Evolutionary conservation across 768 basidiomycete species (phyloP).

Genomic region (Lactarius quietus): DNA sequence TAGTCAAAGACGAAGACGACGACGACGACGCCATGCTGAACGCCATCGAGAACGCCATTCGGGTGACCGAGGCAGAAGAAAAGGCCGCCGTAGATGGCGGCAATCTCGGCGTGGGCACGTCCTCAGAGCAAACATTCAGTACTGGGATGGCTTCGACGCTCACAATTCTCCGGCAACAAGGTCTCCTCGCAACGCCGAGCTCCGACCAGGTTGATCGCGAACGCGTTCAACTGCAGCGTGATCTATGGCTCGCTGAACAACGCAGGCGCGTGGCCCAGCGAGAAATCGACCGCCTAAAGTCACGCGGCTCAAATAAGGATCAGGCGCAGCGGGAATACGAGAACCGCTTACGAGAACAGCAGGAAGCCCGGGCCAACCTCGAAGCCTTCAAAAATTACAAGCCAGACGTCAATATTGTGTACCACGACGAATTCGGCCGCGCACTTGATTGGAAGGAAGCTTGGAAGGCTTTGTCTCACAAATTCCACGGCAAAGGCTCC

Average conservation of each 20-base stretch:
- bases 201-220: conserved; percentile 75
- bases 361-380: conserved; percentile 77
- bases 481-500: conserved; percentile 97
- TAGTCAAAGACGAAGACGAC: conserved; percentile 74
- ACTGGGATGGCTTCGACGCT: conserved; percentile 87
- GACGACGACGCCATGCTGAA: conserved; percentile 76
- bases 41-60: conserved; percentile 67
- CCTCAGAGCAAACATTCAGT: conserved; percentile 73
- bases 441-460: conserved; percentile 89
- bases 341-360: conserved; percentile 86
- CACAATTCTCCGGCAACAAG: conserved; percentile 86
- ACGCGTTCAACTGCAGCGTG: conserved; percentile 74
- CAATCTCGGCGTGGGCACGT: conserved; percentile 54
- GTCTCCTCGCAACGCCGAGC: conserved; percentile 65
- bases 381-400: conserved; percentile 92
- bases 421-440: conserved; percentile 95
- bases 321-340: conserved; percentile 94
- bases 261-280: conserved; percentile 70
- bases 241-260: conserved; percentile 88
- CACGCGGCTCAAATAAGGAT: conserved; percentile 81
- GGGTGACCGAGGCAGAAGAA: conserved; percentile 57
- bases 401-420: conserved; percentile 93
- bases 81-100: conserved; percentile 35
- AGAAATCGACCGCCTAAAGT: conserved; percentile 72
- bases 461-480: conserved; percentile 96